These are phyloP conservation scores for Diaporthe sp. DNA, from an alignment of 2,329 filamentous ascomycete species.

Conservation along the genomic window DNA sequence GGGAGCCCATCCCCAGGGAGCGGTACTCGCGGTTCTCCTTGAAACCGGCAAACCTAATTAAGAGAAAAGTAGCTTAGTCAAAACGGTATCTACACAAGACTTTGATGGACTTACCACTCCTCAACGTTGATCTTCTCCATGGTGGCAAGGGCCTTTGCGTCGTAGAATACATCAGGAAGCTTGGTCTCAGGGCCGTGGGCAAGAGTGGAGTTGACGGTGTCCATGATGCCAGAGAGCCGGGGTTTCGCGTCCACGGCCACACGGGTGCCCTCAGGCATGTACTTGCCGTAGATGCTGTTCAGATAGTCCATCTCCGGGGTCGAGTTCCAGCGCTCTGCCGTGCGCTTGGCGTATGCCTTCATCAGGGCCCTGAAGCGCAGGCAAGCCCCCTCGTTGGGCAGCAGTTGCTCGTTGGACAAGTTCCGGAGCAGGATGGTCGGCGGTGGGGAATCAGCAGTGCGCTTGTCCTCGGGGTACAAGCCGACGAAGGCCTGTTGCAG, in stretches of 20 bases:
- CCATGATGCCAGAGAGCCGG: constrained; percentile 90
- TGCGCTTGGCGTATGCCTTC: constrained; percentile 78
- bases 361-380: constrained; percentile 78
- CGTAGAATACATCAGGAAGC: constrained; percentile 90
- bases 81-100: not conserved
- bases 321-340: constrained; percentile 80
- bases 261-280: constrained; percentile 80
- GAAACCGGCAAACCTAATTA: constrained; percentile 72
- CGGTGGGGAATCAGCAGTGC: constrained; percentile 63
- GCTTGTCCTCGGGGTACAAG: constrained; percentile 74
- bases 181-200: constrained; percentile 86
- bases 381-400: constrained; percentile 83
- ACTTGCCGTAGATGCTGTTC: constrained; percentile 82
- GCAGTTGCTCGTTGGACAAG: constrained; percentile 80
- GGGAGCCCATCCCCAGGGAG: constrained; percentile 85
- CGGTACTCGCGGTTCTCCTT: constrained; percentile 88
- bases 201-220: constrained; percentile 89
- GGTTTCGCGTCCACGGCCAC: constrained; percentile 89
- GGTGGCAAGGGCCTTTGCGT: constrained; percentile 76
- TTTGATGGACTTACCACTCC: constrained; percentile 78
- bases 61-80: not conserved
- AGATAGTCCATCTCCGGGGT: constrained; percentile 87
- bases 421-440: constrained; percentile 76
- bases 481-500: constrained; percentile 82
- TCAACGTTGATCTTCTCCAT: constrained; percentile 84